Evolutionary conservation across 2,329 filamentous ascomycete species (phyloP).

Genomic region (Venturia oleaginea): DNA sequence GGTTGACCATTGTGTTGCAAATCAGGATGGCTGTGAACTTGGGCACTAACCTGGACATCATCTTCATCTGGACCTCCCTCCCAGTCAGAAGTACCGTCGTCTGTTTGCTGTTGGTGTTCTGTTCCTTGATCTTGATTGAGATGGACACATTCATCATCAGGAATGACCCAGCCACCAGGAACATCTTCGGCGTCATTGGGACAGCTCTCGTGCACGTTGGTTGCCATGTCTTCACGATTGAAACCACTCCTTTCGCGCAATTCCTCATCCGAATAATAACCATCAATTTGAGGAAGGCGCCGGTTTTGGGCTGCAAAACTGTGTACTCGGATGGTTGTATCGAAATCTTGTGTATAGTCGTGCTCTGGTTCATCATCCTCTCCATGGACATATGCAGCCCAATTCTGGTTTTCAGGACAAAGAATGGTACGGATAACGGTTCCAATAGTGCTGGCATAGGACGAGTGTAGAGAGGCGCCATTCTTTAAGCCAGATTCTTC

Average conservation of each 20-base stretch:
- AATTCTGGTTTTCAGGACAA: background rate
- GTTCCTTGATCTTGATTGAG: background rate
- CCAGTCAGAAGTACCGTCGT: background rate
- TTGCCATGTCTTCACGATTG: background rate
- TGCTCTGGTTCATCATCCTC: background rate
- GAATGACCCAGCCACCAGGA: background rate
- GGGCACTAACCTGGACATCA: background rate
- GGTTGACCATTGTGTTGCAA: background rate
- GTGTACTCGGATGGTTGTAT: background rate
- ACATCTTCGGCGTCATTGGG: background rate
- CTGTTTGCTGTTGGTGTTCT: background rate
- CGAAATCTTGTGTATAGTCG: background rate
- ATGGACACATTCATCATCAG: background rate
- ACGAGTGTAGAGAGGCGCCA: background rate
- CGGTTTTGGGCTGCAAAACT: background rate
- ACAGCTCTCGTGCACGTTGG: background rate
- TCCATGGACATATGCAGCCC: constrained; percentile 1
- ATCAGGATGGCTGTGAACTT: background rate
- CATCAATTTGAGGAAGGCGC: background rate
- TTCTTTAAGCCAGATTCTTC: background rate
- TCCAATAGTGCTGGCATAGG: background rate
- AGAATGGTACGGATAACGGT: background rate
- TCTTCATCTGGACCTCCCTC: background rate
- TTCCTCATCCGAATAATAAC: background rate
- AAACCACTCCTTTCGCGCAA: background rate